A percentile compares a stretch with the other conserved stretches of the same genome.
These are phyloP conservation scores for Candida glucosophila DNA, from an alignment of 1,139 yeast genomes.

Conservation along the genomic window DNA sequence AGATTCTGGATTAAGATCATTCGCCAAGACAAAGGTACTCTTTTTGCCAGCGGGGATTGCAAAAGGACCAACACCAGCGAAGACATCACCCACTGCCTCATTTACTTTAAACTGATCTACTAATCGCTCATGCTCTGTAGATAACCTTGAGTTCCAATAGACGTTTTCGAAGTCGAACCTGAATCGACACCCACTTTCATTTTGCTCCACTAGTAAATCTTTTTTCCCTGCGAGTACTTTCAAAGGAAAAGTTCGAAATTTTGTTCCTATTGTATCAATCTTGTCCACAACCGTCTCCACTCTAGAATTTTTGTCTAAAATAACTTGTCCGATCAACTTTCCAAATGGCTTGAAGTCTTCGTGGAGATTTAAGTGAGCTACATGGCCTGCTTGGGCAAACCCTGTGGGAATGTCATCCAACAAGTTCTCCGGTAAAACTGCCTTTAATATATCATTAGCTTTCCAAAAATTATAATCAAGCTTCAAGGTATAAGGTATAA, in stretches of 20 bases:
- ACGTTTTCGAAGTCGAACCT: slow-evolving; percentile 86
- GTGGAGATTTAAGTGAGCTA: slow-evolving; percentile 84
- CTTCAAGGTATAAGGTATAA: slow-evolving; percentile 46
- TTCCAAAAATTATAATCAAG: slow-evolving; percentile 79
- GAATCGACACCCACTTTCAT: slow-evolving; percentile 81
- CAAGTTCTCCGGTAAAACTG: slow-evolving; percentile 67
- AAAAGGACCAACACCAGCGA: slow-evolving; percentile 99
- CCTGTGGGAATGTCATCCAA: slow-evolving; percentile 79
- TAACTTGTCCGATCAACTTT: slow-evolving; percentile 75
- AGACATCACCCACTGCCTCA: slow-evolving; percentile 84
- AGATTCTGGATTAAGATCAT: slow-evolving; percentile 88
- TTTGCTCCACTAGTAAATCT: slow-evolving; percentile 74
- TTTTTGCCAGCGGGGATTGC: slow-evolving; percentile 94
- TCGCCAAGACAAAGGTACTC: slow-evolving; percentile 72
- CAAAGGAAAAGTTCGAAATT: slow-evolving; percentile 90
- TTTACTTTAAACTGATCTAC: slow-evolving; percentile 51
- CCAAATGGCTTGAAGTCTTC: slow-evolving; percentile 84
- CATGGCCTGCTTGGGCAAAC: slow-evolving; percentile 90
- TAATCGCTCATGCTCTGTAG: slow-evolving; percentile 86
- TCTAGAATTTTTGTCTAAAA: slow-evolving; percentile 74
- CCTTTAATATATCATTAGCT: slow-evolving; percentile 71
- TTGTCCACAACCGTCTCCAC: slow-evolving; percentile 93
- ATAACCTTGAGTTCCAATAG: slow-evolving; percentile 94
- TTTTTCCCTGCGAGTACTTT: slow-evolving; percentile 80
- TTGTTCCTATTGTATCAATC: slow-evolving; percentile 75